A percentile compares a stretch with the other conserved stretches of the same genome.
phyloP scores from a whole-genome alignment of 2,329 filamentous ascomycete species.

The Colletotrichum eleusines region DNA sequence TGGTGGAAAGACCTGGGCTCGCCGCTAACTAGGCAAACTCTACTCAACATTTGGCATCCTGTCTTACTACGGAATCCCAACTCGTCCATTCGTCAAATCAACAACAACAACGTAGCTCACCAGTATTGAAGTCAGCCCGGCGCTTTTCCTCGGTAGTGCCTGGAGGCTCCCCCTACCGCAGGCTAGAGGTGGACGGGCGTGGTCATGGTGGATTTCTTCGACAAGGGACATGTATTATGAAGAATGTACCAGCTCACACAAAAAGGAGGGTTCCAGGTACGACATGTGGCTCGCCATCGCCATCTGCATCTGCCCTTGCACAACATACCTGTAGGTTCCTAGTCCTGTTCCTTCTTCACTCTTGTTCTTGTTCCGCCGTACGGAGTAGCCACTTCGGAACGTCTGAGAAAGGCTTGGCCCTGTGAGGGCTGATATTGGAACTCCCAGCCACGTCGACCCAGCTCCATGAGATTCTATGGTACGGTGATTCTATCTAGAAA shows the following conservation, averaged over 20 bases:
- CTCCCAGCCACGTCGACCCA: neutral
- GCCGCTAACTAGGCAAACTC: slow-evolving; percentile 8
- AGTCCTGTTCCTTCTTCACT: neutral
- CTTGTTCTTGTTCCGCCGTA: neutral
- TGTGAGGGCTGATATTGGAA: neutral
- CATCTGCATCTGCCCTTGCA: slow-evolving; percentile 14
- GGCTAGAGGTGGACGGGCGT: neutral
- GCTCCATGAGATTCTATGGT: too few species aligned
- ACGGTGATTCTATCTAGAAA: too few species aligned
- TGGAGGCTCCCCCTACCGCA: neutral
- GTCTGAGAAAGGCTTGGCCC: slow-evolving; percentile 3
- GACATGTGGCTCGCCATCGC: slow-evolving; percentile 17
- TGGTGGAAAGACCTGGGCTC: neutral
- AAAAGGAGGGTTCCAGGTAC: neutral
- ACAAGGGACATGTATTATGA: slow-evolving; percentile 6
- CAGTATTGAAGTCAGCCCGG: slow-evolving; percentile 3
- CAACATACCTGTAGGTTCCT: neutral
- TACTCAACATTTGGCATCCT: slow-evolving; percentile 13
- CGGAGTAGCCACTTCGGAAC: slow-evolving; percentile 10
- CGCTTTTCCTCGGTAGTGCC: slow-evolving; percentile 10
- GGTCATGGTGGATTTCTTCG: slow-evolving; percentile 17
- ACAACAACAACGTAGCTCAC: slow-evolving; percentile 1
- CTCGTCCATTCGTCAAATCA: slow-evolving; percentile 15
- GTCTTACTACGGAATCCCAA: slow-evolving; percentile 9
- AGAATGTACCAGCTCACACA: neutral